phyloP scores from a whole-genome alignment of 306 rosid genomes.

The Cicer yamashitae region DNA sequence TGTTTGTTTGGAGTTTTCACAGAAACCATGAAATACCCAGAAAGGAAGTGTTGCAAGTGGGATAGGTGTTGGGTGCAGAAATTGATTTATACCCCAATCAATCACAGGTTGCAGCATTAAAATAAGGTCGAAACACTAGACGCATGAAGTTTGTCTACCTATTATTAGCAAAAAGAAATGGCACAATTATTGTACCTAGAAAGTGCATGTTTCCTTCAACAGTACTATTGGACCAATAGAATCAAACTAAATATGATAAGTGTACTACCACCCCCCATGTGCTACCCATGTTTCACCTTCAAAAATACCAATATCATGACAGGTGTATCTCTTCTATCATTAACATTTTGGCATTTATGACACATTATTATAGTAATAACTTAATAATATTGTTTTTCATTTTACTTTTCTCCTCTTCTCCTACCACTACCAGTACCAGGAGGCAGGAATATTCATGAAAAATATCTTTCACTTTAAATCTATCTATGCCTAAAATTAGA shows the following conservation, averaged over 20 bases:
- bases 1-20: slow-evolving; percentile 29
- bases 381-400: background rate
- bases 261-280: slow-evolving; percentile 42
- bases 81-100: slow-evolving; percentile 44
- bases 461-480: no score
- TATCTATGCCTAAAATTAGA: no score
- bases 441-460: no score
- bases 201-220: slow-evolving; percentile 51
- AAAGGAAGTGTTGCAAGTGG: slow-evolving; percentile 45
- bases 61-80: slow-evolving; percentile 46
- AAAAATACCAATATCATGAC: slow-evolving; percentile 37
- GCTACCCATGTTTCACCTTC: slow-evolving; percentile 44
- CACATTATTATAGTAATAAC: background rate
- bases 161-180: slow-evolving; percentile 42
- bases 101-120: slow-evolving; percentile 24
- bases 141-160: slow-evolving; percentile 43
- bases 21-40: slow-evolving; percentile 40
- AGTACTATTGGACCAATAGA: slow-evolving; percentile 47
- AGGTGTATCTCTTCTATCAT: slow-evolving; percentile 37
- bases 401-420: no score
- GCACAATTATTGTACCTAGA: slow-evolving; percentile 50
- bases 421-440: no score
- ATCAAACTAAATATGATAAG: slow-evolving; percentile 37
- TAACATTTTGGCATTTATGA: slow-evolving; percentile 41
- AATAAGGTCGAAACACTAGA: slow-evolving; percentile 36